These are phyloP conservation scores for Verbascum thapsus DNA, from an alignment of 257 asterid species.

Conservation along the genomic window DNA sequence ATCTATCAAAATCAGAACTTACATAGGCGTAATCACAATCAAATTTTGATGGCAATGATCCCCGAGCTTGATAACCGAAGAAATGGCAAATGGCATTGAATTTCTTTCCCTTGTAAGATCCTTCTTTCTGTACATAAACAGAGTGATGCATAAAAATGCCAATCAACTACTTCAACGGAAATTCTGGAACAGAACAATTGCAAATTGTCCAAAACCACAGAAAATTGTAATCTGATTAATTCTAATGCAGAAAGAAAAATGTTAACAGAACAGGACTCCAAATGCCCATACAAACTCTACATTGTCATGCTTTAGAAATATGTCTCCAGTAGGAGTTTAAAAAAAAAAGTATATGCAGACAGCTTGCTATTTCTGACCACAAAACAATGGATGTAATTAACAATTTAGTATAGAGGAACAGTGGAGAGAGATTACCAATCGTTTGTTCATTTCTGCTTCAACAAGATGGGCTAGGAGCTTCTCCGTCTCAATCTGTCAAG, in stretches of 20 bases:
- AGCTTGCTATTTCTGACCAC: not conserved
- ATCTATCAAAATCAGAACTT: constrained; percentile 31
- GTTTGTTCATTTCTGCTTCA: constrained; percentile 88
- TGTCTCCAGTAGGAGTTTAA: not conserved
- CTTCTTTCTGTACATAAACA: constrained; percentile 73
- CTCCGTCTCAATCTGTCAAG: constrained; percentile 88
- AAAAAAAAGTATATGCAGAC: not conserved
- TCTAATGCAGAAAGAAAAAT: not conserved
- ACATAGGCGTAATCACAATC: constrained; percentile 97
- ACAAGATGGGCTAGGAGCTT: constrained; percentile 95
- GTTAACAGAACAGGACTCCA: not conserved
- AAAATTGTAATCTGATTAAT: constrained; percentile 1
- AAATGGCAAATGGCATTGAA: constrained; percentile 95
- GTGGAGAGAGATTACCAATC: constrained; percentile 54
- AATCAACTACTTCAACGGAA: not conserved
- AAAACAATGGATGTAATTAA: not conserved
- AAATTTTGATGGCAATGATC: constrained; percentile 93
- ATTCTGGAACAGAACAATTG: constrained; percentile 11
- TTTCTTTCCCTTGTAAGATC: constrained; percentile 83
- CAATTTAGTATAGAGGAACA: constrained; percentile 14
- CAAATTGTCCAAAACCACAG: not conserved
- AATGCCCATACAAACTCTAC: not conserved
- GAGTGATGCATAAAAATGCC: not conserved
- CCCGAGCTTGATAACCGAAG: constrained; percentile 99
- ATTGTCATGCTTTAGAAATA: not conserved